These are phyloP conservation scores for Rhododendron williamsianum DNA, from an alignment of 148 eudicot species.

Conservation along the genomic window DNA sequence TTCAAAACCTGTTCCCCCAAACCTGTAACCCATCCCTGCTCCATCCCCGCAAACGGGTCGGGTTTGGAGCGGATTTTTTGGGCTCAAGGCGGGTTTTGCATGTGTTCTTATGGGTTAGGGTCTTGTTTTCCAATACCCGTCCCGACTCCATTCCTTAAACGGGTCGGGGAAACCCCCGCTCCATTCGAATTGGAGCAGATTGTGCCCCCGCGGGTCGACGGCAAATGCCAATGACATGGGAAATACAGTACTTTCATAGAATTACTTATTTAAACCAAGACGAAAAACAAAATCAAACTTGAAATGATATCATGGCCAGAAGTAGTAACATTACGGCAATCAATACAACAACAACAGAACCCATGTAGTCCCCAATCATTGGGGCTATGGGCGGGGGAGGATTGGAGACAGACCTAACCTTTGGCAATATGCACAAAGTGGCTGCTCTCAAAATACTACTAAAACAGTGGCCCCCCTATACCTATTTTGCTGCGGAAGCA, in stretches of 20 bases:
- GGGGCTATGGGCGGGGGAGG: no score
- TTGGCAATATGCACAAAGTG: constrained; percentile 37
- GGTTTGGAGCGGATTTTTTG: no score
- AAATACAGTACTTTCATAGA: not conserved
- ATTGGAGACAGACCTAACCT: not conserved
- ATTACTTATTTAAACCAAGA: not conserved
- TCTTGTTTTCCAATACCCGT: no score
- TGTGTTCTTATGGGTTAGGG: no score
- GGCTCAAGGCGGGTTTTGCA: no score
- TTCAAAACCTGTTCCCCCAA: no score
- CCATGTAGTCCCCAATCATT: not conserved
- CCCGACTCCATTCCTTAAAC: no score
- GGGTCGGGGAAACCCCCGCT: not conserved
- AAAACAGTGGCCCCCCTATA: no score
- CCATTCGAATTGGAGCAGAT: not conserved
- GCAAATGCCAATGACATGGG: not conserved
- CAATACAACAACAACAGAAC: not conserved
- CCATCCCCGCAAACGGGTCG: no score
- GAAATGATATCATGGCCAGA: not conserved
- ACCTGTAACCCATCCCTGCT: no score
- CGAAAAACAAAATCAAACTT: not conserved
- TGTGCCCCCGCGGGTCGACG: no score
- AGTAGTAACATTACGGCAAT: not conserved
- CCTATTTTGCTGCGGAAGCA: not conserved
- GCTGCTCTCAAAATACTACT: no score